phyloP scores from a whole-genome alignment of 2,329 filamentous ascomycete species.

The Myriosclerotinia duriaeana region DNA sequence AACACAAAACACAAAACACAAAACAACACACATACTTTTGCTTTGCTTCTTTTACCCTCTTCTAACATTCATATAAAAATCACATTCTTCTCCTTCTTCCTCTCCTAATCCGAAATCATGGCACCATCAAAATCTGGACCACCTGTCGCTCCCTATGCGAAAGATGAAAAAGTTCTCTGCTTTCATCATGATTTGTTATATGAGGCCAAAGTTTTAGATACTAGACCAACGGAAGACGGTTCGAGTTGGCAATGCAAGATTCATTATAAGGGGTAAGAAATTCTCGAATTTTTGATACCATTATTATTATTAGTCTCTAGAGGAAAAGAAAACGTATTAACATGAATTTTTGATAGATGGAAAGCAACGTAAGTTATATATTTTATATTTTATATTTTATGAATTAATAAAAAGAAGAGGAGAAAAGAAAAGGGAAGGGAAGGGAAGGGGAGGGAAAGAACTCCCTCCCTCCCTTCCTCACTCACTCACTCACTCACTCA shows the following conservation, averaged over 20 bases:
- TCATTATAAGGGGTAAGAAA: slow-evolving; percentile 74
- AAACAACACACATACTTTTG: not conserved
- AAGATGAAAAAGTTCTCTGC: slow-evolving; percentile 93
- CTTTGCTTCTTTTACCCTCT: not conserved
- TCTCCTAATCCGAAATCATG: slow-evolving; percentile 30
- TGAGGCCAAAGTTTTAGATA: slow-evolving; percentile 91
- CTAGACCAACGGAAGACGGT: slow-evolving; percentile 63
- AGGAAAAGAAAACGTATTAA: slow-evolving; percentile 2
- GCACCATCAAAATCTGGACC: slow-evolving; percentile 39
- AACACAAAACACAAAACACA: not conserved
- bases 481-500: not conserved
- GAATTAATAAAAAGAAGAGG: not conserved
- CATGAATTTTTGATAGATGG: slow-evolving; percentile 58
- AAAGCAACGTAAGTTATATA: slow-evolving; percentile 79
- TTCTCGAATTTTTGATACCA: not conserved
- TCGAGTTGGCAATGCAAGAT: slow-evolving; percentile 81
- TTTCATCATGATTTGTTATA: slow-evolving; percentile 98
- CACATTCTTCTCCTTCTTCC: not conserved
- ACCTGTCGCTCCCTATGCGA: slow-evolving; percentile 43
- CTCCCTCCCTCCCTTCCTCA: too few relatives aligned
- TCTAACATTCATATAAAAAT: too few relatives aligned
- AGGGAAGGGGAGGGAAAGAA: not conserved
- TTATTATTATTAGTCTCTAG: not conserved
- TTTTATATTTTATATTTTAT: not conserved
- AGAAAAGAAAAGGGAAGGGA: not conserved